Evolutionary conservation across 2,329 filamentous ascomycete genomes (phyloP), one percentile per base, ranked within the genome.

Genomic region (Aspergillus ochraceus): DNA sequence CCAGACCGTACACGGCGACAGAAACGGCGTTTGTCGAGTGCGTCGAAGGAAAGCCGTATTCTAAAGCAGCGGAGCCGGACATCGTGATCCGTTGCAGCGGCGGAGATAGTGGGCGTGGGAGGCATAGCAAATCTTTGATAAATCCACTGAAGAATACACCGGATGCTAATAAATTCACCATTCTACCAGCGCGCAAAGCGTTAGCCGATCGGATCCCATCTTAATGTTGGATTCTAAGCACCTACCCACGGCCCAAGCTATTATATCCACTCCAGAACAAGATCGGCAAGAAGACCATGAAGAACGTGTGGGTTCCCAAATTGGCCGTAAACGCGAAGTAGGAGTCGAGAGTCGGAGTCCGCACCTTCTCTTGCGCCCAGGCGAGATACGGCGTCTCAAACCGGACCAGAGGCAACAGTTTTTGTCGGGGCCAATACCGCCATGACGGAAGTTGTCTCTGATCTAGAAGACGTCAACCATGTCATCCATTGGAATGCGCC

Each of bases 271-370:
- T 97, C 95, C 95, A 99, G 80, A 98, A 98, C 68, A 97, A 85
- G 65, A 98, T 91, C 6, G 95, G 95, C 70, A 99, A 80, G 60
- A 92, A 90, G 66, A 97, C 85, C 93, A 98, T 98, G 82, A 97
- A 99, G 81, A 97, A 98, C 0, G 95, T 99, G 78, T 99, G 95
- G 0, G 95, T 99, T 66, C 95, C 92, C 57, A 98, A 85, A 76
- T 98, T 99, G 64, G 95, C 95, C 0, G 93, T 96, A 66, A 96
- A 91, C 54, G 95, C 94, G 77, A 99, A 99, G 81, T 97, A 99
- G 63, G 91, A 91, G 77, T 99, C 95, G 70, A 98, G 88, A 9
- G 90, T 85, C 0, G 92, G 91, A 20, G 91, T 89, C 70, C 94
- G 90, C 74, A 94, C 77, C 73, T 82, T 87, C 66, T 88, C 84